Evolutionary conservation across 768 basidiomycete species (phyloP), one percentile per base, ranked within the genome.

Genomic region (Termitomyces sp.): DNA sequence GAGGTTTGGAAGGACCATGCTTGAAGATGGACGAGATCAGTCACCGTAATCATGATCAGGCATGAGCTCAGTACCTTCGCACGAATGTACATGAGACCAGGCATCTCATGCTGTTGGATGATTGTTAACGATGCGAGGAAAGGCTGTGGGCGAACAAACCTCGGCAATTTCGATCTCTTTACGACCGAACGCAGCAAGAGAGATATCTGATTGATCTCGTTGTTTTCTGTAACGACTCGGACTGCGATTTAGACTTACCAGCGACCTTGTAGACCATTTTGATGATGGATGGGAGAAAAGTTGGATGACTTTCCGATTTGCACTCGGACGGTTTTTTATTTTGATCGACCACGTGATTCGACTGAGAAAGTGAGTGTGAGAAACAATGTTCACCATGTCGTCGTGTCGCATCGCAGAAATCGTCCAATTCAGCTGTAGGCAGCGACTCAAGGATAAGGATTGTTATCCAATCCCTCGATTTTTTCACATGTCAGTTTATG

Each of bases 81-180:
- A 65, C 94, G 83, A 76, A 97, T 77, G 77, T 91, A 91, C 82
- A 98, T 94, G 71, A 98, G 87, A 66, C 94, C 92, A 52, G 93
- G 92, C 91, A 93, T 94, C 74, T 94, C 91, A 81, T 88, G 84
- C 90, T 93, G 66, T 53, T 31, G 14, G 48, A 60, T 59, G 57
- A 55, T 46, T 48, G 53, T 60, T 23, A 57, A 52, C 52, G 56
- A 53, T 61, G 45, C 38, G 53, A 58, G 40, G 37, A 11, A 56
- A 19, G 55, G 52, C 56, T 50, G 61, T 59, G 60, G 38, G 59
- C 55, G 45, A 51, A 62, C 42, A 43, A 53, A 96, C 95, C 87
- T 99, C 96, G 61, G 96, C 96, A 74, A 99, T 91, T 78, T 96
- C 88, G 67, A 99, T 92, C 80, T 99, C 96, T 80, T 99, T 99